Base-by-base conservation (phyloP, 441 rosid genomes). In the Rhodomyrtus psidioides region DNA sequence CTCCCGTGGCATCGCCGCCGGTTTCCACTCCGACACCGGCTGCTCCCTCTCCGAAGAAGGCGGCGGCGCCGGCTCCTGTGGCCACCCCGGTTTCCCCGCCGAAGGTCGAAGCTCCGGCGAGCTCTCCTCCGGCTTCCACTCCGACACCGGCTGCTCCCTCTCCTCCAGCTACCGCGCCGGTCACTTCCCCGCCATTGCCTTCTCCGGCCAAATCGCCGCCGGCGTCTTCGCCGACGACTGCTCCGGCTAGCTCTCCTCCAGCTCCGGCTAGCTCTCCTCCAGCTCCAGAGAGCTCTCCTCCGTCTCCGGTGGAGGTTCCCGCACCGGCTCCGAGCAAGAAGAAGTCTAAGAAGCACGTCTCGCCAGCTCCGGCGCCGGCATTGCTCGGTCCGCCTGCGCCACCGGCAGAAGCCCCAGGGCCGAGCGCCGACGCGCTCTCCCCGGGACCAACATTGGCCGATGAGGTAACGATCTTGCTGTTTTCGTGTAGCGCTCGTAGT, bases 331-430 rank as follows among this genome's bases (percentile, higher is more conserved):
- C 98, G 9, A 92, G 93, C 91, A 86, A 92, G 89, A 92, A 92
- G 88, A 93, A 92, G 88, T 12, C 90, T 0, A 93, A 93, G 94
- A 95, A 92, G 92, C 91, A 91, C 49, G 65, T 39, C n/a, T 70
- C 98, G 76, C 96, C 98, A 19, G 91, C 94, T 54, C 98, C 98
- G 1, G 92, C 85, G 10, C 89, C 89, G 42, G 44, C 62, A 53
- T 60, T 94, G 90, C 70, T 56, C n/a, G 56, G 97, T 70, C 96
- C 98, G 24, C 98, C 98, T 2, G 94, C 98, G 7, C 98, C 98
- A 3, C 93, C 98, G 12, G 27, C 86, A 2, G 97, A 84, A 84
- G 91, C 98, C 85, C 99, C 98, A 42, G 98, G 94, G 81, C 92
- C 95, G 27, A 89, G 86, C 84, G 39, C 46, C 7, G 93, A 92